Conservation (phyloP, 768 basidiomycete species). For the Boletus insuetus region DNA sequence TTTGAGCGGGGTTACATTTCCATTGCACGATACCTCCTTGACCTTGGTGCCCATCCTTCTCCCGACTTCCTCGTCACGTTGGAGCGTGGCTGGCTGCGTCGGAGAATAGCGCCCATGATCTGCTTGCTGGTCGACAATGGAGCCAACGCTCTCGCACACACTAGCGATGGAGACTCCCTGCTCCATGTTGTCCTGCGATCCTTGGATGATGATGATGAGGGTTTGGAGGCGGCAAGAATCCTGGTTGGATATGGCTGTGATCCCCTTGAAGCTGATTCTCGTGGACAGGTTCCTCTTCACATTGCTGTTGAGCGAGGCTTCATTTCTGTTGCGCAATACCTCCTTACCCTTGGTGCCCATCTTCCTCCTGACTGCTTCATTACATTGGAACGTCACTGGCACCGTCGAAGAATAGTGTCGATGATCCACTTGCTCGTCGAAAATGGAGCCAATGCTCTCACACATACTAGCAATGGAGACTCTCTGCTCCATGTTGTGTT, state of each 20-base stretch:
- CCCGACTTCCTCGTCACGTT: no score
- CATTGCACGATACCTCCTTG: not conserved
- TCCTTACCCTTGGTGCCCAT: not conserved
- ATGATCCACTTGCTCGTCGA: not conserved
- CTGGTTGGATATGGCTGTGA: not conserved
- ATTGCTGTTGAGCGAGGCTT: not conserved
- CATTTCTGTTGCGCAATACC: not conserved
- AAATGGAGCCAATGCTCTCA: not conserved
- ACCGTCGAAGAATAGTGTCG: not conserved
- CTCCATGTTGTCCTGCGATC: not conserved
- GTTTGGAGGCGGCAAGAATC: not conserved
- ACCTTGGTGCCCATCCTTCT: no score
- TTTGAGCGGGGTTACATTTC: no score
- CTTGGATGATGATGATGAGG: not conserved
- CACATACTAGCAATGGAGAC: not conserved
- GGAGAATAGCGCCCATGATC: not conserved
- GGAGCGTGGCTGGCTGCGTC: not conserved
- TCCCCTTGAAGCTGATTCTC: not conserved
- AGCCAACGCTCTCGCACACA: not conserved
- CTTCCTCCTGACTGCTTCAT: not conserved
- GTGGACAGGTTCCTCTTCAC: not conserved
- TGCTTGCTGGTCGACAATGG: not conserved
- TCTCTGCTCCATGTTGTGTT: not conserved
- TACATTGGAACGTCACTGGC: no score
- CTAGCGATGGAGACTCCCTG: not conserved